Base-by-base conservation (phyloP, 1,284 basidiomycete genomes). In the Tremellales sp. region DNA sequence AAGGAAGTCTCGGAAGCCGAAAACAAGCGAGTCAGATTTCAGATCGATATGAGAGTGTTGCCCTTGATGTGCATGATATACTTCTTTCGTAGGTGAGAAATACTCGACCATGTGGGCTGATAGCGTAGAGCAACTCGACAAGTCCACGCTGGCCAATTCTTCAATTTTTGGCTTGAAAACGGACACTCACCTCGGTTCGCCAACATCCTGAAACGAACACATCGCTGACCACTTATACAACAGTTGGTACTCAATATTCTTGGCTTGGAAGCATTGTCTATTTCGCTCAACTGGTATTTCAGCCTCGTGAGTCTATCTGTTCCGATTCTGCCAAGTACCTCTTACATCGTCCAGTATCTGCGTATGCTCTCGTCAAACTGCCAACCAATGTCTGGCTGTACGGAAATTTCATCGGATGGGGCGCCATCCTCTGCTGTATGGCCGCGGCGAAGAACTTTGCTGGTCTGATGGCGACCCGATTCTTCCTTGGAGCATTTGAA, bases 201-300 rank as follows among this genome's bases (percentile, higher is more conserved):
- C 26, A 27, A 27, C 25, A 26, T 7, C 16, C 25, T 36, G 16
- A 32, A 9, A 4, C n/a, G 26, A 40, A 21, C 9, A n/a, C 3
- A 8, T n/a, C 9, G 41, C 12, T 14, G 26, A 9, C 4, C 7
- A 21, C 9, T n/a, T n/a, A n/a, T n/a, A n/a, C 18, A 18, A 39
- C 37, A 25, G 53, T 44, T 18, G 60, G 57, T 13, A 34, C 48
- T 3, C 53, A 68, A 34, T 65, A 63, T 45, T 56, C 57, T 3
- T 65, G 63, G 63, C 51, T 65, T 12, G 43, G 46, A 16, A 54
- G 53, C 12, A 62, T 66, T 28, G 54, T 66, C 39, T 63, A 66
- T 50, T 59, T 66, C 48, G 63, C 63, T 29, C 64, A 66, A 27
- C 51, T 68, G 4, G 54, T 64, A 25, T 65, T 54, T 45, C 63